phyloP scores from a whole-genome alignment of 306 rosid species.

The Vigna mungo region DNA sequence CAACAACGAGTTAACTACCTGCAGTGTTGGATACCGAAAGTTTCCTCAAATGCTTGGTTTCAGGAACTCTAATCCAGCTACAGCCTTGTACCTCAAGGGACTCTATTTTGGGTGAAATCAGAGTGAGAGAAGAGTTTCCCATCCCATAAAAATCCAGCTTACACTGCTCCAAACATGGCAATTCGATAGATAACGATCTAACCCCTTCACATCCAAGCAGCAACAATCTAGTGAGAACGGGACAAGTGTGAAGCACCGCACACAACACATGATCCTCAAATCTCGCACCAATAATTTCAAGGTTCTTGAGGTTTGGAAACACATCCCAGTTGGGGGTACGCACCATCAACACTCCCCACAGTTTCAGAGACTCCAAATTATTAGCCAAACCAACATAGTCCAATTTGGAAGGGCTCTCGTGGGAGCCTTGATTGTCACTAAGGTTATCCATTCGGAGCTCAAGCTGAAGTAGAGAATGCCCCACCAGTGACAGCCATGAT shows the following conservation, averaged over 20 bases:
- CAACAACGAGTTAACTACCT: slow-evolving; percentile 58
- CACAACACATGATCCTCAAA: slow-evolving; percentile 67
- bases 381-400: slow-evolving; percentile 67
- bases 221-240: slow-evolving; percentile 67
- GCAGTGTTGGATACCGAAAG: slow-evolving; percentile 81
- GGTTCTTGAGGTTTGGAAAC: slow-evolving; percentile 71
- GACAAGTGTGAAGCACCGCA: slow-evolving; percentile 67
- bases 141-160: slow-evolving; percentile 88
- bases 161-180: slow-evolving; percentile 72
- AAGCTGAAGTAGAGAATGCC: slow-evolving; percentile 66
- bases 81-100: slow-evolving; percentile 97
- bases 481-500: slow-evolving; percentile 73
- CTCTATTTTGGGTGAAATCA: slow-evolving; percentile 71
- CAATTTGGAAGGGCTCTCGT: slow-evolving; percentile 73
- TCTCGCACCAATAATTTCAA: slow-evolving; percentile 88
- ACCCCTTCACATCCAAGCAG: slow-evolving; percentile 93
- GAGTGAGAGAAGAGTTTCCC: slow-evolving; percentile 72
- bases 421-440: slow-evolving; percentile 49
- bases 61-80: slow-evolving; percentile 84
- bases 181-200: slow-evolving; percentile 64
- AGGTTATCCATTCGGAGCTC: slow-evolving; percentile 94
- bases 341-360: slow-evolving; percentile 90
- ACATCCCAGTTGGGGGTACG: slow-evolving; percentile 79
- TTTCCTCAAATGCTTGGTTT: slow-evolving; percentile 62
- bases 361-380: slow-evolving; percentile 76